Base-by-base conservation (phyloP, 441 rosid genomes). In the Viola pubescens region DNA sequence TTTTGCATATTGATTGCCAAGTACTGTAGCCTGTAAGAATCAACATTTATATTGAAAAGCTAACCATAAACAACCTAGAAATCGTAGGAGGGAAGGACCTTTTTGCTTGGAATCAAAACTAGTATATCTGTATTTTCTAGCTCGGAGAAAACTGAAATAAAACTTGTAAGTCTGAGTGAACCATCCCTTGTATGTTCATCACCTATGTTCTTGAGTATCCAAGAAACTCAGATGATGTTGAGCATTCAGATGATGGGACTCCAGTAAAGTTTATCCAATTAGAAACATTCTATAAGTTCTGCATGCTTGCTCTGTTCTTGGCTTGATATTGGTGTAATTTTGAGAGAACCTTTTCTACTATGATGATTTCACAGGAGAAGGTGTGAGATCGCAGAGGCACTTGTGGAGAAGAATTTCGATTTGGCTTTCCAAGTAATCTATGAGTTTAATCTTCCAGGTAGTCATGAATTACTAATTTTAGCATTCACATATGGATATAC, bases 381-480 rank as follows among this genome's bases (percentile, higher is more conserved):
- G 75, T 73, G 83, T 65, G 85, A 82, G 79, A 82, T 87, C 65
- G 98, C 94, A 4, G 97, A 92, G 81, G 80, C 82, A 48, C 91
- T 92, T 39, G 87, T 84, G 52, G 97, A 92, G 82, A 92, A 80
- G 83, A 89, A 87, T 58, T 92, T 92, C 58, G 96, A 92, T 80
- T 82, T 92, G 75, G 92, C 97, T 73, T 92, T 86, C 76, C 92
- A 74, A 82, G 88, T 92, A 60, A 84, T 92, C 61, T 86, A 89
- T 62, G 88, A 84, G 74, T 92, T 89, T 79, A 86, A 79, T 73
- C 91, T 92, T 76, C 87, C 97, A 64, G 98, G 98, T 89, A 71
- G 65, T 46, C 37, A 49, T 48, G 48, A 34, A 19, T 34, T 52
- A 41, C 26, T 19, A 19, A 19, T 19, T 19, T 19, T 19, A 19